Evolutionary conservation across 495 filamentous ascomycete genomes (phyloP).

Genomic region (Neurospora terricola): DNA sequence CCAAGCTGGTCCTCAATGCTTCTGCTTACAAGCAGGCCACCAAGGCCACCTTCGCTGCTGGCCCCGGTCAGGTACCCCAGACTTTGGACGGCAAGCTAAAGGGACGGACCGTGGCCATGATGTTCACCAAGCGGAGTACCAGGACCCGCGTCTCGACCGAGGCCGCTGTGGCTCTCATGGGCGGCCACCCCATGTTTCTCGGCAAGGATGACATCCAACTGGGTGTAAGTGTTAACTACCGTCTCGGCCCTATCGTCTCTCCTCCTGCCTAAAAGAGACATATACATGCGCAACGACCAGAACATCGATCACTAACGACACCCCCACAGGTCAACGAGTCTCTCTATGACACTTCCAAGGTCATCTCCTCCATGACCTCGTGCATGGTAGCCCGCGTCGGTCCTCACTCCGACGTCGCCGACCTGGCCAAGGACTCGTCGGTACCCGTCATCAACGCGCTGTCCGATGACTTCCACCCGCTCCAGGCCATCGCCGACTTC

Average conservation of each 20-base stretch:
- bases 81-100: slow-evolving; percentile 38
- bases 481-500: slow-evolving; percentile 89
- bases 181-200: slow-evolving; percentile 92
- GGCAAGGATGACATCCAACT: slow-evolving; percentile 92
- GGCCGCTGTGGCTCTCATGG: slow-evolving; percentile 68
- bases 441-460: slow-evolving; percentile 95
- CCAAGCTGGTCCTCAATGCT: slow-evolving; percentile 72
- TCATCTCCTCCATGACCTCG: slow-evolving; percentile 87
- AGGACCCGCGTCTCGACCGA: slow-evolving; percentile 89
- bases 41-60: slow-evolving; percentile 53
- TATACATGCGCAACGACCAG: background rate
- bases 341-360: slow-evolving; percentile 74
- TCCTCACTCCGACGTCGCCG: slow-evolving; percentile 69
- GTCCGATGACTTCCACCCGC: slow-evolving; percentile 77
- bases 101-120: slow-evolving; percentile 83
- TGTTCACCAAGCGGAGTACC: slow-evolving; percentile 92
- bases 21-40: slow-evolving; percentile 61
- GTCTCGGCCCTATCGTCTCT: background rate
- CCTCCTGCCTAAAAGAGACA: background rate
- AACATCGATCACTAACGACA: slow-evolving; percentile 3
- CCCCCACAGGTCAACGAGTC: slow-evolving; percentile 67
- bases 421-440: slow-evolving; percentile 65
- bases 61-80: slow-evolving; percentile 29
- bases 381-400: slow-evolving; percentile 85
- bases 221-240: slow-evolving; percentile 46